Base-by-base conservation (phyloP, 169 alveolate genomes). In the Cardiosporidium cionae region DNA sequence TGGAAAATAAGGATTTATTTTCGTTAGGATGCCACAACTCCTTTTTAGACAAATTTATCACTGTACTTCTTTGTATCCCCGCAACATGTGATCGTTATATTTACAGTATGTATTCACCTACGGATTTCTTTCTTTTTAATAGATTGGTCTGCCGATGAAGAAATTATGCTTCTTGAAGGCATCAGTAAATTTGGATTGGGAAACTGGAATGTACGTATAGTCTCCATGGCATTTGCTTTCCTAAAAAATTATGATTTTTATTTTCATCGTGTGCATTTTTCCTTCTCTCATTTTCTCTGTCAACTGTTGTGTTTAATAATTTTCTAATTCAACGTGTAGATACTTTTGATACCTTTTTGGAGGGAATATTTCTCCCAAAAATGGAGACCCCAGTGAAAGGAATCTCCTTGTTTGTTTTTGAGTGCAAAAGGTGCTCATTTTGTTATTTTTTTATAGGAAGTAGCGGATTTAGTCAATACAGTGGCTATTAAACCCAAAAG, bases 121-220 rank as follows among this genome's bases (percentile, higher is more conserved):
- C 75, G 62, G n/a, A n/a, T n/a, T n/a, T n/a, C n/a, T n/a, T n/a
- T n/a, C n/a, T n/a, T n/a, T n/a, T n/a, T n/a, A 28, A 54, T 65
- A 58, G 91, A 90, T 68, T 92, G 96, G 96, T 86, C 93, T 16
- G 96, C 96, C 27, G 96, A 92, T 73, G 95, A 92, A 78, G 96
- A 92, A 32, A 65, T 91, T 52, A n/a, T 90, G 32, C 86, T 92
- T 34, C 80, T 92, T 33, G 96, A 92, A 35, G 96, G 94, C 54
- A 85, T 92, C 58, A 86, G 94, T 62, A 91, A 92, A 52, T 90
- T 86, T 70, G 96, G 96, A 0, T 84, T 92, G 66, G 96, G 96
- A n/a, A 92, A 92, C 72, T 92, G 96, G 96, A 79, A 74, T n/a
- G 88, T 83, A 33, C 36, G 75, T 5, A 36, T 9, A 22, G 63